phyloP scores from a whole-genome alignment of 2,329 filamentous ascomycete species.

The Fusarium citri region DNA sequence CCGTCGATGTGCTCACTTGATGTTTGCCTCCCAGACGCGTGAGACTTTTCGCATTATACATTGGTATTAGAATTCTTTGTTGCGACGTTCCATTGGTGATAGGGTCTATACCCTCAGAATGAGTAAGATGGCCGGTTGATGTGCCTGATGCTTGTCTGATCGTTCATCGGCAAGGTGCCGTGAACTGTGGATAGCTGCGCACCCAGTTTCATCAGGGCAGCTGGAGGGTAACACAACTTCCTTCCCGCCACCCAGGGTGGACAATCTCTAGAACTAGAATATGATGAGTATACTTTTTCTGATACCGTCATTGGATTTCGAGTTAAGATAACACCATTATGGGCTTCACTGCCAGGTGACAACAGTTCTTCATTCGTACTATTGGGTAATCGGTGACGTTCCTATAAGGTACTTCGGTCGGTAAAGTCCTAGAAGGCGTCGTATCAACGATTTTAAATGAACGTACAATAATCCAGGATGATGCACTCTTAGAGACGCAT shows the following conservation, averaged over 20 bases:
- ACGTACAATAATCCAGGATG: background rate
- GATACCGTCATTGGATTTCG: background rate
- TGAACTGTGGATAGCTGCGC: slow-evolving; percentile 38
- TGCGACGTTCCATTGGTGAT: slow-evolving; percentile 19
- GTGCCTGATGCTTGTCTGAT: slow-evolving; percentile 4
- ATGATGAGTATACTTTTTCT: background rate
- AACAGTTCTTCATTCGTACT: background rate
- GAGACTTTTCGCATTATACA: background rate
- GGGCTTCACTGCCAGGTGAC: background rate
- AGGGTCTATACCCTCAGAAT: background rate
- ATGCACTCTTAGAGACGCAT: background rate
- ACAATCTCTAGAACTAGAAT: slow-evolving; percentile 10
- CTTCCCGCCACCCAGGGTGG: slow-evolving; percentile 20
- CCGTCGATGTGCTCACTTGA: background rate
- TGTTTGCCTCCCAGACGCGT: background rate
- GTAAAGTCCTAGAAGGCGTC: background rate
- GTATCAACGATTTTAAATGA: background rate
- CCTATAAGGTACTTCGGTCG: background rate
- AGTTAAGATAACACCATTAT: background rate
- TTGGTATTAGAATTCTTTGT: background rate
- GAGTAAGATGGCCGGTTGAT: background rate
- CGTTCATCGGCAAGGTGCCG: slow-evolving; percentile 27
- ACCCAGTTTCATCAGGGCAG: slow-evolving; percentile 35
- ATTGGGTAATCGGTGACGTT: background rate
- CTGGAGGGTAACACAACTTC: slow-evolving; percentile 30